phyloP scores from a whole-genome alignment of 306 rosid genomes.

The Medicago arabica region DNA sequence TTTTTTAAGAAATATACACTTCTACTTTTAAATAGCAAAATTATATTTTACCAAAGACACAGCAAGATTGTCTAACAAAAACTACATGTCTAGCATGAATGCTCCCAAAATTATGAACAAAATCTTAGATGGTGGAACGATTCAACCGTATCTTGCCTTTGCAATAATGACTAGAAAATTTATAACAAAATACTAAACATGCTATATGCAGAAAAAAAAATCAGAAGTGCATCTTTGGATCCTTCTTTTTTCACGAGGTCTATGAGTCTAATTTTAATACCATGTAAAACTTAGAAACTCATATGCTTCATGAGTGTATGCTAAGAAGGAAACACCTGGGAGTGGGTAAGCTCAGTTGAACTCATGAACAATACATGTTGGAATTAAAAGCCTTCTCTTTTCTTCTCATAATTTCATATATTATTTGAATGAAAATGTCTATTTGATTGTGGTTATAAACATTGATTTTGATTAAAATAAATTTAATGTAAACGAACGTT shows the following conservation, averaged over 20 bases:
- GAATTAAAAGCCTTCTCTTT: background rate
- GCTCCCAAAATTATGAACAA: no score
- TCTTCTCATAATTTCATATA: no score
- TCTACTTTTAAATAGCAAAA: no score
- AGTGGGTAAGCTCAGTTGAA: background rate
- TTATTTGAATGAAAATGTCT: no score
- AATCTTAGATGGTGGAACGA: background rate
- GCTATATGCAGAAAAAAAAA: background rate
- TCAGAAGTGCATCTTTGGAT: background rate
- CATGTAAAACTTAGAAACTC: conserved; percentile 2
- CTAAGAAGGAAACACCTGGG: background rate
- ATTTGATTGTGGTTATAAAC: no score
- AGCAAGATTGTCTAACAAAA: no score
- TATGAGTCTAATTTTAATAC: background rate
- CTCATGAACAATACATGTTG: background rate
- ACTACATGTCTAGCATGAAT: no score
- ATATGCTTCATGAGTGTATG: background rate
- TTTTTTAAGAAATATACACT: no score
- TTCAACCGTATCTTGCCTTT: background rate
- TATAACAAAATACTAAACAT: conserved; percentile 1
- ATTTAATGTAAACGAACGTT: no score
- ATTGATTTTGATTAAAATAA: no score
- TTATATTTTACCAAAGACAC: no score
- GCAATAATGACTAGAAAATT: background rate
- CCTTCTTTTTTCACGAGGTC: background rate